phyloP scores from a whole-genome alignment of 495 filamentous ascomycete genomes.

The Lasiosphaeriaceae sp. region DNA sequence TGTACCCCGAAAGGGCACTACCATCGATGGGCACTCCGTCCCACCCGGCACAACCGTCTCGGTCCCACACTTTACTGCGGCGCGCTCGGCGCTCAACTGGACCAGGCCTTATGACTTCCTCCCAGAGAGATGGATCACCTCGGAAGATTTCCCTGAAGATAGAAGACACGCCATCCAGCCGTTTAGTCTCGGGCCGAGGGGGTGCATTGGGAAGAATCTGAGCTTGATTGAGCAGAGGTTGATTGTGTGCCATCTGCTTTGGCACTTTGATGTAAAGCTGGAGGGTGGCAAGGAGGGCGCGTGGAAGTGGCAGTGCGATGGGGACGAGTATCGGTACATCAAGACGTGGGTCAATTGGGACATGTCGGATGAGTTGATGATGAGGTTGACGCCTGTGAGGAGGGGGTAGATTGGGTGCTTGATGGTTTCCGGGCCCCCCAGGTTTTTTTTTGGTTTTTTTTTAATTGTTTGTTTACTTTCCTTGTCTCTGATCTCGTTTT shows the following conservation, averaged over 20 bases:
- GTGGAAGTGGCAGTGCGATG: constrained; percentile 1
- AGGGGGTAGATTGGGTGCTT: not conserved
- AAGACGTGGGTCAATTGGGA: constrained; percentile 10
- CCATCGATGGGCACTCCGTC: constrained; percentile 15
- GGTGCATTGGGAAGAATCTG: constrained; percentile 47
- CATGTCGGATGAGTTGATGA: constrained; percentile 1
- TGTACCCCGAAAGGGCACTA: constrained; percentile 7
- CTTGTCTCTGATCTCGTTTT: no score
- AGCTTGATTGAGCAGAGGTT: constrained; percentile 25
- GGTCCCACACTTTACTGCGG: constrained; percentile 17
- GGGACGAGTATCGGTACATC: constrained; percentile 4
- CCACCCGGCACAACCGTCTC: constrained; percentile 22
- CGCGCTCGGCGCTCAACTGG: constrained; percentile 25
- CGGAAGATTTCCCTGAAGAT: constrained; percentile 21
- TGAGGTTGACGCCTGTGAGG: not conserved
- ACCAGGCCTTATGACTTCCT: constrained; percentile 32
- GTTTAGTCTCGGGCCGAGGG: constrained; percentile 40
- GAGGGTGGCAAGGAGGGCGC: not conserved
- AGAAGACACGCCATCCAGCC: constrained; percentile 23
- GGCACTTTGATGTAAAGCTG: constrained; percentile 2
- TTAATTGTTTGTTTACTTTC: no score
- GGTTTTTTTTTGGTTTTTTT: no score
- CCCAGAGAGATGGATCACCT: constrained; percentile 45
- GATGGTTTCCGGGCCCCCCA: no score
- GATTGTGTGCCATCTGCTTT: constrained; percentile 2